Base-by-base conservation (phyloP, 768 basidiomycete genomes). In the Chiua virens region DNA sequence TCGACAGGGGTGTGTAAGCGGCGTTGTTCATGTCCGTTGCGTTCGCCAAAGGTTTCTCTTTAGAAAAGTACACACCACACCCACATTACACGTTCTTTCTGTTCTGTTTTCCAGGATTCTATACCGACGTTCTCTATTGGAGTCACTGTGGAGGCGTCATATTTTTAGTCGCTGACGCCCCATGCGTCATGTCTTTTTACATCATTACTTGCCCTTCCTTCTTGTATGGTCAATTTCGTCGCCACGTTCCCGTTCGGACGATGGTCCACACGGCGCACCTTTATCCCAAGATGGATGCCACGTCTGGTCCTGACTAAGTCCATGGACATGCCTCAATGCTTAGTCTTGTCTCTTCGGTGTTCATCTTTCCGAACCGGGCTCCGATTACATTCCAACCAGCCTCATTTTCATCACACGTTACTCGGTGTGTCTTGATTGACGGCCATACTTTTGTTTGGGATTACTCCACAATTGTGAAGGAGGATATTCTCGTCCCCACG, bases 11-110 rank as follows among this genome's bases (percentile, higher is more conserved):
- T 45, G 53, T 66, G 58, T 48, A 52, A 45, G 47, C 25, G 51
- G 58, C 48, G 42, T 54, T 54, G 44, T 59, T 66, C 65, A 66
- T 66, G 59, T 66, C 65, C 65, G 65, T 54, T 53, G 28, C 57
- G 49, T 58, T 55, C 45, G 46, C 53, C 54, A 61, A 39, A 22
- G 37, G 8, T 32, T 62, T 66, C 56, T 58, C 45, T 56, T 54
- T 54, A 37, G 63, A 63, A 66, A 48, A 18, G 42, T 57, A 22
- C 55, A 23, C 14, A 10, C 18, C 40, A 30, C 45, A 4, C 50
- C 52, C 53, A 44, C 39, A 55, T 42, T 56, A 50, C 56, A 46
- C 20, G 50, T 52, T 41, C 44, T 46, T 62, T 67, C 62, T 57
- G 59, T 65, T 38, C n/a, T n/a, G n/a, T n/a, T n/a, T n/a, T n/a